Percentiles rank a stretch among this genome's conserved stretches.
Conservation (phyloP, 1,139 yeast genomes). For the Candida sp. region DNA sequence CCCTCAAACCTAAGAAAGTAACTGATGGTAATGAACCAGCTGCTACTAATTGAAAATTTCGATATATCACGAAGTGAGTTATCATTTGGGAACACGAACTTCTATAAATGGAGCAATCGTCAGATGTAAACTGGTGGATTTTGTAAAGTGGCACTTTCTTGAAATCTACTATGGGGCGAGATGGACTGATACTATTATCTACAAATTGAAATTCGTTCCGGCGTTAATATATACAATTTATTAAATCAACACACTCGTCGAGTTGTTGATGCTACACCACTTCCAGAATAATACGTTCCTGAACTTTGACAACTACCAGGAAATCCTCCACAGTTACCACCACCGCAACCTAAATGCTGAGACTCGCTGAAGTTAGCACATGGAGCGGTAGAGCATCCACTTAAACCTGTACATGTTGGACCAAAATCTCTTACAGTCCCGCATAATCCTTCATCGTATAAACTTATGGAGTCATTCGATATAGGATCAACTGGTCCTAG, state of each 20-base stretch:
- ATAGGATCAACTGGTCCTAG: neutral
- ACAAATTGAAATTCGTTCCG: neutral
- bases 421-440: conserved; percentile 1
- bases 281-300: neutral
- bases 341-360: neutral
- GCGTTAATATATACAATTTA: neutral
- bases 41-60: neutral
- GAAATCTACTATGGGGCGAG: too few species aligned
- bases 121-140: too few species aligned
- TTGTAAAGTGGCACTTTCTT: too few species aligned
- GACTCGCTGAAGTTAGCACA: neutral
- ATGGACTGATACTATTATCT: too few species aligned
- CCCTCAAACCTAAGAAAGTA: neutral
- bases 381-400: neutral
- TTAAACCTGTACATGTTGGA: conserved; percentile 1
- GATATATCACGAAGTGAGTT: neutral
- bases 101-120: too few species aligned
- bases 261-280: neutral
- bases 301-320: neutral
- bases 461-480: neutral
- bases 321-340: neutral
- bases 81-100: neutral
- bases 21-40: neutral
- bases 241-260: neutral
- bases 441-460: neutral